phyloP scores from a whole-genome alignment of 1,284 basidiomycete species.

The Irpex rosettiformis region DNA sequence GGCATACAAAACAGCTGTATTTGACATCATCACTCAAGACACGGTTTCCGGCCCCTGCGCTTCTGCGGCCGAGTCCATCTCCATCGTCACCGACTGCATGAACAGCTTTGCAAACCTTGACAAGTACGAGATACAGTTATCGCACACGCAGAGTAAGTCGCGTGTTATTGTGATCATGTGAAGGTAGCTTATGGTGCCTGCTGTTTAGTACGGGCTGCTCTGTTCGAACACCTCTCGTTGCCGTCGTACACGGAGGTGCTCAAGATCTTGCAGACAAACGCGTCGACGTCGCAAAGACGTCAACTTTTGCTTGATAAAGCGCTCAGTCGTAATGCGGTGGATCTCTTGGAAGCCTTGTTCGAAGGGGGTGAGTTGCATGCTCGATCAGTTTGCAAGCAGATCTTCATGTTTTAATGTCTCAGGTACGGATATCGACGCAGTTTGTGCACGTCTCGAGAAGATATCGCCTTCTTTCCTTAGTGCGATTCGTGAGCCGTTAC shows the following conservation, averaged over 20 bases:
- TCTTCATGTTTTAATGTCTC: not conserved
- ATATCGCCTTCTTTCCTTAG: conserved; percentile 49
- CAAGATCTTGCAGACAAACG: conserved; percentile 65
- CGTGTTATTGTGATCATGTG: not conserved
- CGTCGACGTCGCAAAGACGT: conserved; percentile 64
- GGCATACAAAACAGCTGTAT: conserved; percentile 66
- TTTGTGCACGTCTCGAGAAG: conserved; percentile 58
- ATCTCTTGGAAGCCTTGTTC: conserved; percentile 67
- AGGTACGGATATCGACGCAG: conserved; percentile 62
- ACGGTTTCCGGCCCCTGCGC: conserved; percentile 55
- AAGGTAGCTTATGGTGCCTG: not conserved
- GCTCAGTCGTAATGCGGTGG: conserved; percentile 54
- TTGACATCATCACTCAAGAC: conserved; percentile 79
- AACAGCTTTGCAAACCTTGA: conserved; percentile 67
- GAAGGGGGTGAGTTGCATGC: conserved; percentile 60
- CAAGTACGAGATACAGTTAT: conserved; percentile 69
- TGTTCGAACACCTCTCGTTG: conserved; percentile 55
- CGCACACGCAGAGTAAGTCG: conserved; percentile 65
- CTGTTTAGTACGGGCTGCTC: conserved; percentile 57
- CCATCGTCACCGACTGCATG: conserved; percentile 62
- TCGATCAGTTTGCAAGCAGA: not conserved
- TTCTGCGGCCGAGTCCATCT: conserved; percentile 66
- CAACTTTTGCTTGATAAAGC: conserved; percentile 64
- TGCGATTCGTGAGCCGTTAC: conserved; percentile 45
- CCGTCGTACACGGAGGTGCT: conserved; percentile 49